Percentiles rank a stretch among this genome's conserved stretches.
These are phyloP conservation scores for Nothophaeocryptopus gaeumannii DNA, from an alignment of 2,329 filamentous ascomycete species.

Conservation along the genomic window DNA sequence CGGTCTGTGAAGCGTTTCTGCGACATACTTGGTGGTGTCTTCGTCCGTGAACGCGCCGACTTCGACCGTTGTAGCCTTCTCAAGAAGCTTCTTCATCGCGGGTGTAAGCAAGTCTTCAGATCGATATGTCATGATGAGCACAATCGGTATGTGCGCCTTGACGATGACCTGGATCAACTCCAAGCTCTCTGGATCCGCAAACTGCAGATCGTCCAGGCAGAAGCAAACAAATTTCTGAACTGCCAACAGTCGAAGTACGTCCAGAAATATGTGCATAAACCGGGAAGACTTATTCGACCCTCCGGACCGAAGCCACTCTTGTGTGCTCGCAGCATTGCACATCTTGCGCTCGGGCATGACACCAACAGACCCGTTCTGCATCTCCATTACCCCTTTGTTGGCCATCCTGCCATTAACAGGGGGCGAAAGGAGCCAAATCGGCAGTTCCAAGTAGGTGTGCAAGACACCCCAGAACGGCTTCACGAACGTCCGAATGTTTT, in stretches of 20 bases:
- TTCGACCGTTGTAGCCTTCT: constrained; percentile 62
- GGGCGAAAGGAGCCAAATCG: constrained; percentile 60
- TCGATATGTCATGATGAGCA: constrained; percentile 69
- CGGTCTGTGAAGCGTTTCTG: constrained; percentile 71
- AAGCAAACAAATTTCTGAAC: constrained; percentile 84
- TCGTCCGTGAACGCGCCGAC: constrained; percentile 72
- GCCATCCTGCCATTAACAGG: constrained; percentile 24
- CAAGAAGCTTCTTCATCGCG: constrained; percentile 39
- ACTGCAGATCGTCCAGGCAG: constrained; percentile 84
- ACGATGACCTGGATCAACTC: constrained; percentile 82
- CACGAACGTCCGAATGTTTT: constrained; percentile 55
- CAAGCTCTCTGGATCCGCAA: constrained; percentile 81
- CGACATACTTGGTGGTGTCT: constrained; percentile 79
- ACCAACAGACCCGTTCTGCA: constrained; percentile 15
- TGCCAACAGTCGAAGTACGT: constrained; percentile 78
- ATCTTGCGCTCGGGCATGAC: constrained; percentile 22
- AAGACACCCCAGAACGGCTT: constrained; percentile 58
- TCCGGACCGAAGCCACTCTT: constrained; percentile 46
- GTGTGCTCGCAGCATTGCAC: constrained; percentile 37
- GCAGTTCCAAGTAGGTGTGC: constrained; percentile 58
- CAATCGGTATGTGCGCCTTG: constrained; percentile 72
- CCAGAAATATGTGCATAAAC: constrained; percentile 82
- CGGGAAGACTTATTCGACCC: constrained; percentile 58
- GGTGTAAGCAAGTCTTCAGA: constrained; percentile 40
- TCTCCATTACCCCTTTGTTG: constrained; percentile 1